These are phyloP conservation scores for Hericium coralloides DNA, from an alignment of 768 basidiomycete genomes.

Conservation along the genomic window DNA sequence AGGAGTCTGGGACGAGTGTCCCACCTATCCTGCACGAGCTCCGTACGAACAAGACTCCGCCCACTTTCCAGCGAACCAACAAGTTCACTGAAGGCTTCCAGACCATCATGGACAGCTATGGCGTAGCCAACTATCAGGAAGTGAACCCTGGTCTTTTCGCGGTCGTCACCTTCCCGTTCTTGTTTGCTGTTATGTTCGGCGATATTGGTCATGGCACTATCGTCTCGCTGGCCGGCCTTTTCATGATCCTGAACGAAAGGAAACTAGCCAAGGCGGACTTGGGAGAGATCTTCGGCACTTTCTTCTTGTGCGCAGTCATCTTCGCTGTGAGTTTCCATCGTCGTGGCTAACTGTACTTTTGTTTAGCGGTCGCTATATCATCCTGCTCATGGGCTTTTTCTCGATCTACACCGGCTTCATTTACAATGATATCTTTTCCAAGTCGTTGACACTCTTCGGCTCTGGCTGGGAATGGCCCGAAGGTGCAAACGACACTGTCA, in stretches of 20 bases:
- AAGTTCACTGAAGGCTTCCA: slow-evolving; percentile 97
- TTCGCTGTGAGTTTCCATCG: slow-evolving; percentile 1
- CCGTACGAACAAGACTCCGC: slow-evolving; percentile 83
- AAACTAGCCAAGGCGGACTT: slow-evolving; percentile 65
- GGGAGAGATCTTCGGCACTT: slow-evolving; percentile 79
- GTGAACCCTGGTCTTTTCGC: slow-evolving; percentile 95
- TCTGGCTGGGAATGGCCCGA: slow-evolving; percentile 79
- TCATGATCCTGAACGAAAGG: slow-evolving; percentile 84
- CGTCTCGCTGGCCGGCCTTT: slow-evolving; percentile 64
- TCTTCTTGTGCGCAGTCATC: slow-evolving; percentile 73
- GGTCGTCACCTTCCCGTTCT: slow-evolving; percentile 89
- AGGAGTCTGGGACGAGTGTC: slow-evolving; percentile 87
- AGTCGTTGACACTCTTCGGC: slow-evolving; percentile 75
- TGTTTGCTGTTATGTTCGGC: slow-evolving; percentile 99
- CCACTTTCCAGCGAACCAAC: slow-evolving; percentile 91
- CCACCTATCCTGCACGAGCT: slow-evolving; percentile 91
- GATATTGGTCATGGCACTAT: slow-evolving; percentile 95
- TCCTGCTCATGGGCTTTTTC: slow-evolving; percentile 95
- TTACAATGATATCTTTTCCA: slow-evolving; percentile 99
- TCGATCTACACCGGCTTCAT: slow-evolving; percentile 95
- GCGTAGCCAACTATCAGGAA: slow-evolving; percentile 90
- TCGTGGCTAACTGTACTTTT: slow-evolving; percentile 14
- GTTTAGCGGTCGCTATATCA: slow-evolving; percentile 91
- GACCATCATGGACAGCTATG: slow-evolving; percentile 96
- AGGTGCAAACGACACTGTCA: slow-evolving; percentile 32